These are phyloP conservation scores for Amanita thiersii DNA, from an alignment of 768 basidiomycete species.

Conservation along the genomic window DNA sequence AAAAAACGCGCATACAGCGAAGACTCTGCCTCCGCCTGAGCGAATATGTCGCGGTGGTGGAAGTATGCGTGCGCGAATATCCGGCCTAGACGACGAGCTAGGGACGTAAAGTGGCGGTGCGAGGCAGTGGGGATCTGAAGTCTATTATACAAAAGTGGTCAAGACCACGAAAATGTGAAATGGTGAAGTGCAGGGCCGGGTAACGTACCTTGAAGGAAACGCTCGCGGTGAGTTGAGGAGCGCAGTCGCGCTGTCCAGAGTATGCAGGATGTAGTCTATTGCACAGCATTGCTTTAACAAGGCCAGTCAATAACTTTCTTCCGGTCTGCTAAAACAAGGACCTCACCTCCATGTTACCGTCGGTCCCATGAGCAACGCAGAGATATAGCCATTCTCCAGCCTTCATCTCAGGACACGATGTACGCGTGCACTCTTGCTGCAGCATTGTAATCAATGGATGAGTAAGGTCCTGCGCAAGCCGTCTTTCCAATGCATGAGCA, in stretches of 20 bases:
- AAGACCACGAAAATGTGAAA: too few relatives aligned
- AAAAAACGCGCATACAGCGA: constrained; percentile 88
- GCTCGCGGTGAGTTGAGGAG: constrained; percentile 84
- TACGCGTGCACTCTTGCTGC: constrained; percentile 81
- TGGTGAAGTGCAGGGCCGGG: neutral
- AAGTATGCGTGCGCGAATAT: constrained; percentile 97
- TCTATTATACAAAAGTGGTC: constrained; percentile 27
- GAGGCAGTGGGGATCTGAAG: constrained; percentile 77
- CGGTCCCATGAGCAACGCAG: constrained; percentile 90
- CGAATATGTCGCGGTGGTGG: constrained; percentile 88
- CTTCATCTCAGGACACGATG: constrained; percentile 94
- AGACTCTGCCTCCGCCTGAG: constrained; percentile 85
- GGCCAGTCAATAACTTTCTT: neutral
- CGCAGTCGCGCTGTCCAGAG: constrained; percentile 88
- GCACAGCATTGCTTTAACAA: constrained; percentile 80
- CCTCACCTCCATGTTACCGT: constrained; percentile 77
- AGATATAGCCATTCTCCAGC: constrained; percentile 98
- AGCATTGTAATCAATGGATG: constrained; percentile 80
- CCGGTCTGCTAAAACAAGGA: neutral
- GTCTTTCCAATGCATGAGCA: constrained; percentile 33
- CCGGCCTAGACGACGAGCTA: constrained; percentile 84
- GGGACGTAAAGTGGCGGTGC: constrained; percentile 80
- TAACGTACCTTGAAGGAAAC: constrained; percentile 79
- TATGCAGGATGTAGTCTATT: constrained; percentile 92
- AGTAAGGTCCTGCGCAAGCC: constrained; percentile 81